These are phyloP conservation scores for Botrytis fragariae DNA, from an alignment of 2,329 filamentous ascomycete genomes.

Conservation along the genomic window DNA sequence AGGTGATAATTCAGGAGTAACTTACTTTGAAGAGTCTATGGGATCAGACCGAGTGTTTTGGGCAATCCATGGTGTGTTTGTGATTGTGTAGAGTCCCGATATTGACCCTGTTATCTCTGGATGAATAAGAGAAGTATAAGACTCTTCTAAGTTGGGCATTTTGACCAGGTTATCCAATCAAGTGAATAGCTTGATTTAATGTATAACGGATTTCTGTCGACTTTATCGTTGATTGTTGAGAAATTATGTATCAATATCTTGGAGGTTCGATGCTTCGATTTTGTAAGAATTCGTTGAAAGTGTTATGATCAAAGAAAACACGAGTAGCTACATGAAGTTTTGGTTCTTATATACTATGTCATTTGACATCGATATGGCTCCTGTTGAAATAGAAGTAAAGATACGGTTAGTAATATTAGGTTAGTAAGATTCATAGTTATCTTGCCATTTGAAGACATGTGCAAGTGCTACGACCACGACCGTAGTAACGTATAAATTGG, in stretches of 20 bases:
- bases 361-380: not conserved
- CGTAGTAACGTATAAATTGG: no score
- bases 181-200: not conserved
- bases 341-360: rapidly evolving
- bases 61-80: not conserved
- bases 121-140: not conserved
- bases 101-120: rapidly evolving
- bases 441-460: not conserved
- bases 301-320: not conserved
- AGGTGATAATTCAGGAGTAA: rapidly evolving
- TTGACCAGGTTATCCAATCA: not conserved
- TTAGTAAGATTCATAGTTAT: not conserved
- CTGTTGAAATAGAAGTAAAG: not conserved
- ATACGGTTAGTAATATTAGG: not conserved
- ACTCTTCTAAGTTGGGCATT: not conserved
- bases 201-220: no score
- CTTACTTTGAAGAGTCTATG: not conserved
- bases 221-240: no score
- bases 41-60: not conserved
- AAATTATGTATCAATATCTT: no score
- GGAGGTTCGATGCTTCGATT: rapidly evolving
- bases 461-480: no score
- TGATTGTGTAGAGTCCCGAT: not conserved
- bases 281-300: not conserved
- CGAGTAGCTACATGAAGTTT: rapidly evolving